Evolutionary conservation across 192 early-diverging fungal species (phyloP).

Genomic region (Coemansia sp.): DNA sequence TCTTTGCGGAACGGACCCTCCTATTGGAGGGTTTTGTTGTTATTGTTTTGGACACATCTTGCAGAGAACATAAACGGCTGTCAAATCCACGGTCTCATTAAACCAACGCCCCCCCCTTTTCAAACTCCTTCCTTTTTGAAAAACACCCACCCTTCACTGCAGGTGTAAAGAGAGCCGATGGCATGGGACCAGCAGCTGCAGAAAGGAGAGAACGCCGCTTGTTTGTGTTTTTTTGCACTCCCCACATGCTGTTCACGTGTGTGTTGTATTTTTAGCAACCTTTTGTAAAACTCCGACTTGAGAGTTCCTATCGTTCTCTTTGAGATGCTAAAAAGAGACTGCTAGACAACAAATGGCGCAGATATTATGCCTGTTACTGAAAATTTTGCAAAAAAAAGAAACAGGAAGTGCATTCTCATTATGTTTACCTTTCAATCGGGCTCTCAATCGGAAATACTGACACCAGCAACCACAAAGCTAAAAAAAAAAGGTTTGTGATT

Average conservation of each 20-base stretch:
- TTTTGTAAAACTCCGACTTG: neutral
- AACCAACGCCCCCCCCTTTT: neutral
- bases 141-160: neutral
- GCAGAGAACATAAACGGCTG: neutral
- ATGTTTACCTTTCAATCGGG: slow-evolving; percentile 11
- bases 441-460: neutral
- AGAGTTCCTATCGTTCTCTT: neutral
- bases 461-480: neutral
- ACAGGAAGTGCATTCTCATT: neutral
- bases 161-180: neutral
- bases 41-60: neutral
- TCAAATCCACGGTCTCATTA: neutral
- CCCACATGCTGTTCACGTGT: neutral
- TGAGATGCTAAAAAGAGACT: neutral
- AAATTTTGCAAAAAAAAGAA: slow-evolving; percentile 2
- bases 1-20: neutral
- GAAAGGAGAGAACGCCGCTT: neutral
- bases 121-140: neutral
- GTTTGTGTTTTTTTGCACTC: neutral
- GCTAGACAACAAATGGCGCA: neutral
- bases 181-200: neutral
- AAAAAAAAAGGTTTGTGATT: neutral
- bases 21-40: neutral
- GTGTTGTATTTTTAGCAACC: neutral
- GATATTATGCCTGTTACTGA: neutral